Conservation (phyloP, 225 moss, liverwort and hornwort species). For the Takakia lepidozioides region DNA sequence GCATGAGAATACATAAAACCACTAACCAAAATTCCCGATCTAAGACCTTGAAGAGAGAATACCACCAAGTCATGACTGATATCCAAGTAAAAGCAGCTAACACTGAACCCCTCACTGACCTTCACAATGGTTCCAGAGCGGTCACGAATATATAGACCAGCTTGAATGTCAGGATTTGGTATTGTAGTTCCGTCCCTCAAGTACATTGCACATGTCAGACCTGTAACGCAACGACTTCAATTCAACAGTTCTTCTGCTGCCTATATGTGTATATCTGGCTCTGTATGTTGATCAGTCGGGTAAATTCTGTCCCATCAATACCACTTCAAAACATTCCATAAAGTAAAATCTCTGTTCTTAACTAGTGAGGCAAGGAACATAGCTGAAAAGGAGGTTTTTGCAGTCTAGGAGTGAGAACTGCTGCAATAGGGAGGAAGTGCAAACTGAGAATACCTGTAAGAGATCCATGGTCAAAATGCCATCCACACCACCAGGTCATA, state of each 20-base stretch:
- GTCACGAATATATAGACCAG: slow-evolving; percentile 84
- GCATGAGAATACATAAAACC: too few relatives aligned
- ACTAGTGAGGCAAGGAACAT: too few relatives aligned
- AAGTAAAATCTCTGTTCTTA: neutral
- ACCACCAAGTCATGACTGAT: too few relatives aligned
- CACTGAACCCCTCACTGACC: slow-evolving; percentile 23
- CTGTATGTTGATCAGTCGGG: too few relatives aligned
- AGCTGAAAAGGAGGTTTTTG: too few relatives aligned
- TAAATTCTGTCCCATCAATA: too few relatives aligned
- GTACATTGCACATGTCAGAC: slow-evolving; percentile 88
- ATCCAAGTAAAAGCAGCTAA: neutral
- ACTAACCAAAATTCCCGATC: too few relatives aligned
- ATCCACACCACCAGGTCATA: slow-evolving; percentile 88
- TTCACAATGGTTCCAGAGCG: slow-evolving; percentile 61
- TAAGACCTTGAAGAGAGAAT: too few relatives aligned
- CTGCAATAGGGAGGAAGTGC: neutral
- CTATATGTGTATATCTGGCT: too few relatives aligned
- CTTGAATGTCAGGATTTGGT: slow-evolving; percentile 65
- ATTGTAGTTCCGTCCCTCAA: slow-evolving; percentile 48
- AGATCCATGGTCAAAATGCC: slow-evolving; percentile 95
- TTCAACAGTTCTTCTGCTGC: too few relatives aligned
- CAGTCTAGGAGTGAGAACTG: neutral
- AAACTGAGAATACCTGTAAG: slow-evolving; percentile 56
- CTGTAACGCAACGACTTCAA: too few relatives aligned
- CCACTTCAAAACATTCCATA: neutral